Evolutionary conservation across 805 yeast genomes (phyloP), one percentile per base, ranked within the genome.

Genomic region (Scheffersomyces stipitis): DNA sequence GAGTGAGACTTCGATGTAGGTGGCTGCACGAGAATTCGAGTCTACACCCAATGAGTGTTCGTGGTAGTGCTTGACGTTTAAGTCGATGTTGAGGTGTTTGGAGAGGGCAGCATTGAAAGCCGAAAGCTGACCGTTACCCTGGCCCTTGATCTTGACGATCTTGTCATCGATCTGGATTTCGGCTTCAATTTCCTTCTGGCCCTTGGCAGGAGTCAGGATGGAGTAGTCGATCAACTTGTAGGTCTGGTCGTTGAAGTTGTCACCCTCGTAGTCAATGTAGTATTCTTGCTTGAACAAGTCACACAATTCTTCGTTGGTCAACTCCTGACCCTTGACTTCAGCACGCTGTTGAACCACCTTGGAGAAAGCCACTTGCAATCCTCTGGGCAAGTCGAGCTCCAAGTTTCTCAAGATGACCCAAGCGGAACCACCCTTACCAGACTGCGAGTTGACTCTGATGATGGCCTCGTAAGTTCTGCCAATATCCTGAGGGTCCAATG

Each of bases 391-490:
- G 57, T 86, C 95, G 40, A 86, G 75, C 52, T 83, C 91, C 60
- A 86, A 72, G 47, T 77, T 75, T 46, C 86, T 74, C 55, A 86
- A 70, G 54, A 86, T 83, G 47, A 86, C 82, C 93, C 95, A 86
- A 4, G 95, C 86, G 8, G 91, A 84, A 48, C 95, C 95, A 52
- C 95, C 95, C 64, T 86, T 86, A 44, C 95, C 95, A 17, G 86
- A 78, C 64, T 86, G 95, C 9, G 93, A 85, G 64, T 86, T 86
- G 58, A 86, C 93, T 56, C 95, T 78, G 50, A 86, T 86, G 38
- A 86, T 85, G n/a, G 95, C 93, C 63, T 86, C 95, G 65, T 86
- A 86, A n/a, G 83, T 83, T 60, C 93, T 78, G 34, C 95, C 95
- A 51, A 86, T 81, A 58, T 86, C 95, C 48, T 76, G 71, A 31